phyloP scores from a whole-genome alignment of 179 eudicot genomes.

The Sideroxylon spinosum region DNA sequence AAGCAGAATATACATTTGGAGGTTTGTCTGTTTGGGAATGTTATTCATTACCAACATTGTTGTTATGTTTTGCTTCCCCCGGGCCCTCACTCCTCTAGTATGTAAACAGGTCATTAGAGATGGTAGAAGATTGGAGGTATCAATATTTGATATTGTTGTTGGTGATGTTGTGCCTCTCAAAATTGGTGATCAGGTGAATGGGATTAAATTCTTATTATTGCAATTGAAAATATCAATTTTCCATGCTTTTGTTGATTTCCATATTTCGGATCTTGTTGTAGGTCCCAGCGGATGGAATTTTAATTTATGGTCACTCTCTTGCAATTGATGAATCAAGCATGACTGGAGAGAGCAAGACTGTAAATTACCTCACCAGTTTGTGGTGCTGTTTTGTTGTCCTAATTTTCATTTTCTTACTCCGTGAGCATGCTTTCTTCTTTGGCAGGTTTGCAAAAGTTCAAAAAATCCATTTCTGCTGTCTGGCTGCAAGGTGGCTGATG shows the following conservation, averaged over 20 bases:
- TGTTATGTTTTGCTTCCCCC: not conserved
- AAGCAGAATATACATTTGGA: constrained; percentile 89
- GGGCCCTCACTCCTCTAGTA: not conserved
- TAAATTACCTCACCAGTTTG: constrained; percentile 27
- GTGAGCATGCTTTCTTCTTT: constrained; percentile 2
- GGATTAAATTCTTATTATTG: not conserved
- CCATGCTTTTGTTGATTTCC: not conserved
- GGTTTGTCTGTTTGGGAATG: constrained; percentile 35
- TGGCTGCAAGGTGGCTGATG: constrained; percentile 95
- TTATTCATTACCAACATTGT: not conserved
- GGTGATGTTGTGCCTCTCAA: constrained; percentile 87
- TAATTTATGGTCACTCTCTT: constrained; percentile 76
- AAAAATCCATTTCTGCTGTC: constrained; percentile 83
- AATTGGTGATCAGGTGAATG: constrained; percentile 86
- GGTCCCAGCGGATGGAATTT: constrained; percentile 95
- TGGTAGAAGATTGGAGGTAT: constrained; percentile 63
- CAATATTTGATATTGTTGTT: constrained; percentile 89
- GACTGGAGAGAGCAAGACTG: constrained; percentile 98
- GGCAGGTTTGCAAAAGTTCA: constrained; percentile 45
- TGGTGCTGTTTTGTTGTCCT: not conserved
- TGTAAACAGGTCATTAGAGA: constrained; percentile 65
- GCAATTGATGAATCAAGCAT: constrained; percentile 93
- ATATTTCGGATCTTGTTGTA: constrained; percentile 12
- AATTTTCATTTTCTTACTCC: not conserved
- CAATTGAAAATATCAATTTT: not conserved